These are phyloP conservation scores for Exophiala mesophila DNA, from an alignment of 2,329 filamentous ascomycete genomes.

Conservation along the genomic window DNA sequence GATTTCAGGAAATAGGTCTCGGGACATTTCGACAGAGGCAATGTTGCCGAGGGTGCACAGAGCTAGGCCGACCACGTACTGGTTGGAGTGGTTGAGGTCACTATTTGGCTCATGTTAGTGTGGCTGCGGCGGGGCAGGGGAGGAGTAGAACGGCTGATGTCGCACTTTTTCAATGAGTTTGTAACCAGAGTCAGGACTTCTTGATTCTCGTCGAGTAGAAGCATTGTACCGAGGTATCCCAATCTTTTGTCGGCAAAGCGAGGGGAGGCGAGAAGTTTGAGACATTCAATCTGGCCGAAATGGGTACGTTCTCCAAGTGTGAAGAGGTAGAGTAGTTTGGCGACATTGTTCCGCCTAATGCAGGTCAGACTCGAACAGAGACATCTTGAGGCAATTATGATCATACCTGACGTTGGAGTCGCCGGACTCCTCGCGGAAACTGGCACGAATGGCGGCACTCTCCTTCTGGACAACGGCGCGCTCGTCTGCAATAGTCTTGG, in stretches of 20 bases:
- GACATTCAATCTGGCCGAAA: slow-evolving; percentile 98
- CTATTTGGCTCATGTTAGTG: slow-evolving; percentile 51
- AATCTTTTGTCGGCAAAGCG: slow-evolving; percentile 96
- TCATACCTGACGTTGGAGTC: slow-evolving; percentile 83
- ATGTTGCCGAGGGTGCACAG: slow-evolving; percentile 97
- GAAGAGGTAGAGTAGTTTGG: slow-evolving; percentile 96
- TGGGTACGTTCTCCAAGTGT: slow-evolving; percentile 95
- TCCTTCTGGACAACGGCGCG: slow-evolving; percentile 98
- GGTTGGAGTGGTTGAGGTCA: slow-evolving; percentile 93
- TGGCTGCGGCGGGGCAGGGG: background rate
- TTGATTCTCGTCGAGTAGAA: slow-evolving; percentile 95
- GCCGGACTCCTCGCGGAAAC: slow-evolving; percentile 93
- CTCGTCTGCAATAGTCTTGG: slow-evolving; percentile 98
- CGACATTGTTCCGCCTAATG: slow-evolving; percentile 91
- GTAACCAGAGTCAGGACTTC: slow-evolving; percentile 96
- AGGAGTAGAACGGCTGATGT: background rate
- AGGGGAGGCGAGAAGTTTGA: slow-evolving; percentile 93
- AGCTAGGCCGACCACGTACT: slow-evolving; percentile 95
- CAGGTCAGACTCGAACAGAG: slow-evolving; percentile 2
- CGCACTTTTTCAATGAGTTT: slow-evolving; percentile 95
- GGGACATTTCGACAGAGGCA: slow-evolving; percentile 94
- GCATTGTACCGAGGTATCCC: slow-evolving; percentile 92
- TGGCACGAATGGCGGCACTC: slow-evolving; percentile 93
- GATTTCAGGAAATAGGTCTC: slow-evolving; percentile 94
- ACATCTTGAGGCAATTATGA: too few relatives aligned